Conservation (phyloP, 208 protist species). For the Acanthamoeba royreba region DNA sequence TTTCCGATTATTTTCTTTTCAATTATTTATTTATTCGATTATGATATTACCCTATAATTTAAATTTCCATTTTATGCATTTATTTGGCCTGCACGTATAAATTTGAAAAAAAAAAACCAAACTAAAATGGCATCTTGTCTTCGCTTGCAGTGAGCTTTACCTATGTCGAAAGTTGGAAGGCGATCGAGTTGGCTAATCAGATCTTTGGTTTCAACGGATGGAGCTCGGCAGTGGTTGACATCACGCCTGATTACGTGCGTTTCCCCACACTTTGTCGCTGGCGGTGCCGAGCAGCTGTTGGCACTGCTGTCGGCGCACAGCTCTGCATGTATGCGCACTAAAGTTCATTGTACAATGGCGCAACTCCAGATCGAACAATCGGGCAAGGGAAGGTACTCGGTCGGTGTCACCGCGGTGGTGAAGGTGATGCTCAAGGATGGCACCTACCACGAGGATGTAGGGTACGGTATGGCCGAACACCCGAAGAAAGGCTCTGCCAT, state of each 20-base stretch:
- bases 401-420: conserved; percentile 67
- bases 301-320: too few species aligned
- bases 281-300: too few species aligned
- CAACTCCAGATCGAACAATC: conserved; percentile 48
- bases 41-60: too few species aligned
- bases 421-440: conserved; percentile 77
- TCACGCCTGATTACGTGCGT: conserved; percentile 66
- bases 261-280: background rate
- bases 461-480: conserved; percentile 70
- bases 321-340: too few species aligned
- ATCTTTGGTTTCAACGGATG: conserved; percentile 80
- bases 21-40: too few species aligned
- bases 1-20: too few species aligned
- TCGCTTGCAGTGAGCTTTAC: conserved; percentile 32
- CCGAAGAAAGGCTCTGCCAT: conserved; percentile 67
- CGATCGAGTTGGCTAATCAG: conserved; percentile 73
- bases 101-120: too few species aligned
- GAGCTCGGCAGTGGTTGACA: conserved; percentile 66
- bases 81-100: too few species aligned
- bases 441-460: conserved; percentile 76
- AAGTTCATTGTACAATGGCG: too few species aligned
- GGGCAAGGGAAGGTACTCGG: conserved; percentile 32
- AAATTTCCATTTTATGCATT: too few species aligned
- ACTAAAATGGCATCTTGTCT: too few species aligned
- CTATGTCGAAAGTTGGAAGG: conserved; percentile 76